These are phyloP conservation scores for Diutina rugosa DNA, from an alignment of 1,139 yeast genomes.

Conservation along the genomic window DNA sequence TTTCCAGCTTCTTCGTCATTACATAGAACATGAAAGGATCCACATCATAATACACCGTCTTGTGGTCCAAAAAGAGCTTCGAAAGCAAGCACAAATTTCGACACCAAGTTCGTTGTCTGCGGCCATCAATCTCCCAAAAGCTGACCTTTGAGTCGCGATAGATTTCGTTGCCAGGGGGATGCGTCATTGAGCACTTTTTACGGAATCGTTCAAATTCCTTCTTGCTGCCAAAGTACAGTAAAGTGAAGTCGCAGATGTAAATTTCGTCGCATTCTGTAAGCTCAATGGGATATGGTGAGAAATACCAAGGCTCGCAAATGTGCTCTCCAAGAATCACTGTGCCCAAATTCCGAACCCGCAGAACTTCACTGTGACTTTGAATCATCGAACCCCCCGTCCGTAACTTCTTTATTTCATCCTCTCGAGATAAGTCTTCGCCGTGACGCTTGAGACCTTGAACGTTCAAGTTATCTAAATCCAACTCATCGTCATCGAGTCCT, in stretches of 20 bases:
- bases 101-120: conserved; percentile 94
- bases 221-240: conserved; percentile 77
- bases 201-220: conserved; percentile 91
- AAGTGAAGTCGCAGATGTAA: conserved; percentile 83
- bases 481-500: conserved; percentile 30
- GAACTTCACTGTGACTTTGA: conserved; percentile 78
- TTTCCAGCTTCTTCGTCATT: conserved; percentile 80
- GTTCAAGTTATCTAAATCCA: conserved; percentile 79
- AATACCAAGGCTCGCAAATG: conserved; percentile 97
- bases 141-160: conserved; percentile 70
- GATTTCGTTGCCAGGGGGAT: conserved; percentile 97
- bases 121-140: conserved; percentile 93
- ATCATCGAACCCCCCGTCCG: conserved; percentile 95
- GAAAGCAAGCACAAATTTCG: conserved; percentile 81
- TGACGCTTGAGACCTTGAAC: conserved; percentile 66
- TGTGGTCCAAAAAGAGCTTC: conserved; percentile 86
- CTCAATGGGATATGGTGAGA: conserved; percentile 93
- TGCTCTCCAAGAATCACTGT: conserved; percentile 77
- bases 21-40: conserved; percentile 93
- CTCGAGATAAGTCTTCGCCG: conserved; percentile 65
- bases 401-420: conserved; percentile 83
- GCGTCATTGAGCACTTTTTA: conserved; percentile 71
- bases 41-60: conserved; percentile 90
- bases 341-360: conserved; percentile 76
- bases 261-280: conserved; percentile 82